phyloP scores from a whole-genome alignment of 2,329 filamentous ascomycete species.

The Cordyceps fumosorosea region DNA sequence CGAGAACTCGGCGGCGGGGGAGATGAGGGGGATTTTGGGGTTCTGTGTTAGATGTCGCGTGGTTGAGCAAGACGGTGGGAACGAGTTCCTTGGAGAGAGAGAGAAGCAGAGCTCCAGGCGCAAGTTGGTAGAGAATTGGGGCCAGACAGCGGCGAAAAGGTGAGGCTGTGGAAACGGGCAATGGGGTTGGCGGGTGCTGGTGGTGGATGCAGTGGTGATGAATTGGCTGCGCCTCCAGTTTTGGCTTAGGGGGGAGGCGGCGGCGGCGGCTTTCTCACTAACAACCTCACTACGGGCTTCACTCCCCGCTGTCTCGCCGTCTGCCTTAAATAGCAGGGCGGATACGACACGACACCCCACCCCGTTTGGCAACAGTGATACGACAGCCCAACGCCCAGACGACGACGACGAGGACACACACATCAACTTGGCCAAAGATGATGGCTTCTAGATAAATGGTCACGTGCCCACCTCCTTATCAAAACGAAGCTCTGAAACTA shows the following conservation, averaged over 20 bases:
- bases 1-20: not conserved
- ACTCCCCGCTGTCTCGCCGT: slow-evolving; percentile 1
- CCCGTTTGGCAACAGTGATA: not conserved
- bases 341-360: slow-evolving; percentile 1
- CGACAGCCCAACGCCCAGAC: not conserved
- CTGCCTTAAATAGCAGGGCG: not conserved
- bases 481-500: not conserved
- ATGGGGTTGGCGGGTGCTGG: slow-evolving; percentile 7
- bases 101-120: not conserved
- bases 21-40: not conserved
- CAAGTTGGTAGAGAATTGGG: slow-evolving; percentile 1
- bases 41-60: not conserved
- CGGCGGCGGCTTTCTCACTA: not conserved
- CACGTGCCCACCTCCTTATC: not conserved
- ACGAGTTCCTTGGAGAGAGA: not conserved
- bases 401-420: not conserved
- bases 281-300: not conserved
- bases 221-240: slow-evolving; percentile 2
- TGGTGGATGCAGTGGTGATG: slow-evolving; percentile 6
- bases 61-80: not conserved
- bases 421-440: not conserved
- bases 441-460: not conserved
- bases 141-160: slow-evolving; percentile 11
- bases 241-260: not conserved
- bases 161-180: slow-evolving; percentile 19